A percentile compares a stretch with the other conserved stretches of the same genome.
These are phyloP conservation scores for Psidium friedrichsthalianum DNA, from an alignment of 345 rosid genomes.

Conservation along the genomic window DNA sequence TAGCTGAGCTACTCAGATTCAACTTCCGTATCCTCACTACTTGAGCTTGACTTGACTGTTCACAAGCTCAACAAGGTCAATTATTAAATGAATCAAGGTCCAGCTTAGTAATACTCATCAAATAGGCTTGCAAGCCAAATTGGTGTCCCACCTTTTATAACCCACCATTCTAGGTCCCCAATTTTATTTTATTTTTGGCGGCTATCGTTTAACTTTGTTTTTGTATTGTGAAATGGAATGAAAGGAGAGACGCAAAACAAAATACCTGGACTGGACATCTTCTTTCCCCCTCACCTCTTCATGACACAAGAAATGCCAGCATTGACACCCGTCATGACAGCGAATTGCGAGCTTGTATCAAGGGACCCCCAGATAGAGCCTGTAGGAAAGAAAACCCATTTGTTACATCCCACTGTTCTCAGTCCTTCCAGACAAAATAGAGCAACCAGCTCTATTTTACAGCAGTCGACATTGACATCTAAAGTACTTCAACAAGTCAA, in stretches of 20 bases:
- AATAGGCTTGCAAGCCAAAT: background rate
- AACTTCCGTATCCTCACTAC: background rate
- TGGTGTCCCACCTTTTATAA: background rate
- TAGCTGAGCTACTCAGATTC: background rate
- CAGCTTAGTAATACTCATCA: background rate
- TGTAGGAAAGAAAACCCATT: constrained; percentile 9
- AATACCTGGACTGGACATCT: constrained; percentile 83
- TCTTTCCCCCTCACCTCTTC: constrained; percentile 90
- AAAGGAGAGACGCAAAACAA: background rate
- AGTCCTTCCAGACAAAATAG: background rate
- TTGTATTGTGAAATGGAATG: background rate
- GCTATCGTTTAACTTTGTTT: background rate
- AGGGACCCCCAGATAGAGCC: constrained; percentile 90
- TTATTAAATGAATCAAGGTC: background rate
- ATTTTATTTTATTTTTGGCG: background rate
- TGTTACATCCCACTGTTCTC: background rate
- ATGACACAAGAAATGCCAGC: constrained; percentile 81
- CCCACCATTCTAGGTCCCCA: background rate
- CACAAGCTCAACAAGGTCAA: background rate
- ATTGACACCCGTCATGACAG: constrained; percentile 89
- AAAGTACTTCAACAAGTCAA: background rate
- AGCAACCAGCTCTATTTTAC: background rate
- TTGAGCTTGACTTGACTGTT: background rate
- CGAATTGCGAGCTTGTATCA: constrained; percentile 93
- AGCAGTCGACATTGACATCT: background rate